Evolutionary conservation across 1,139 yeast genomes (phyloP), one percentile per base, ranked within the genome.

Genomic region (Pichia sp.): DNA sequence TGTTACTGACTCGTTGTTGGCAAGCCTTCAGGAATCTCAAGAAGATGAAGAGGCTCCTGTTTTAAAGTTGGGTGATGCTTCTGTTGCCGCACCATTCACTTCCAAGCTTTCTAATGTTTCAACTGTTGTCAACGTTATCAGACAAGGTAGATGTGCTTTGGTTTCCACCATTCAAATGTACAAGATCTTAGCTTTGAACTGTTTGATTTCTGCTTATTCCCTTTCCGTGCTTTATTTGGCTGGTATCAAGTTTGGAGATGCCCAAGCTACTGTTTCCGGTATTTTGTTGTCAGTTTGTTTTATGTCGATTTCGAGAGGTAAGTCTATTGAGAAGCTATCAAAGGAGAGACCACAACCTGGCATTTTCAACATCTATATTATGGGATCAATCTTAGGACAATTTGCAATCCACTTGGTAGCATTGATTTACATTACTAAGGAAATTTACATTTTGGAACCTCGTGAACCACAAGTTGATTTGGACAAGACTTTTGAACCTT

Each of bases 161-260:
- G 96, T 93, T 39, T 87, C 96, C 13, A 91, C 98, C 16, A 88
- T 91, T 55, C 98, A 91, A 65, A 93, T 91, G 98, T 93, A 93
- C 72, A 91, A 91, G 69, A 91, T 91, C 53, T 69, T 91, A 58
- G 98, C 99, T 0, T 72, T 91, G 65, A 91, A 91, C 62, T 93
- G 98, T 73, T 73, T 91, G 67, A 87, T 91, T 64, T 82, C 95
- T 47, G 98, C 99, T 22, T 91, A 91, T 60, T 87, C 97, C 4
- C 71, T 91, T 52, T 84, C 96, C 33, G 96, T 91, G 26, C 75
- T 91, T 55, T 93, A 85, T 59, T 71, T 91, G 53, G 97, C 98
- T 13, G 99, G 99, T 63, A 94, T 93, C 55, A 91, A 93, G 63
- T 86, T 91, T 60, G 96, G 98, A 55, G 99, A 91, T 63, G 93